Evolutionary conservation across 345 rosid genomes (phyloP), one percentile per base, ranked within the genome.

Genomic region (Syzygium aromaticum): DNA sequence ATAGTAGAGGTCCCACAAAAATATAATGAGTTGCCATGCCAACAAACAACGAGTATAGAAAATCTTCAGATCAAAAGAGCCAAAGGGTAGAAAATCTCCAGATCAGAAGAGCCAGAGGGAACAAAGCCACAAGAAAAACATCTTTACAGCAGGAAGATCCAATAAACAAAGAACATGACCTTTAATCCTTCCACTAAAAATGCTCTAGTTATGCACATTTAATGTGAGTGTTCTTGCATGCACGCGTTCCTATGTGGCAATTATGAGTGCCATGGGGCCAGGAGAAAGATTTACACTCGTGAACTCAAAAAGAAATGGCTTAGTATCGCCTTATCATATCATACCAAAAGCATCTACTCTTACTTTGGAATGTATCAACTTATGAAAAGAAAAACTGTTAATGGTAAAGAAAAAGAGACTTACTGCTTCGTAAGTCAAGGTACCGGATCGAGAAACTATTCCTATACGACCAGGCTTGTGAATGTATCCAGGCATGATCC

Each of bases 361-460:
- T 38, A 1, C 82, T 73, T 73, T 73, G 49, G 27, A 19, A 73
- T 19, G 49, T 2, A 73, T 38, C 27, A 21, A 38, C 27, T 38
- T 73, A 38, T 73, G 49, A 73, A 73, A 73, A 38, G 49, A 73
- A 3, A 19, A 73, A 49, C 49, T 38, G 0, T 38, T 73, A 22
- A 38, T 73, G 25, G 23, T 73, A 33, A 61, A 73, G 49, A 73
- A 38, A 67, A 73, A 73, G 49, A 73, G 49, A 86, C 98, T 92
- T 91, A 97, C 99, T 43, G 99, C 99, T 94, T 97, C 99, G 90
- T 96, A 96, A 53, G 99, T 97, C 90, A 97, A 91, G 84, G 99
- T 97, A 83, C 99, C 99, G 2, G 99, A 97, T 61, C 99, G 95
- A 78, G 99, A 96, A 91, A 96, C 99, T 85, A 96, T 96, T 84